Evolutionary conservation across 2,329 filamentous ascomycete genomes (phyloP).

Genomic region (Calonectria ilicicola): DNA sequence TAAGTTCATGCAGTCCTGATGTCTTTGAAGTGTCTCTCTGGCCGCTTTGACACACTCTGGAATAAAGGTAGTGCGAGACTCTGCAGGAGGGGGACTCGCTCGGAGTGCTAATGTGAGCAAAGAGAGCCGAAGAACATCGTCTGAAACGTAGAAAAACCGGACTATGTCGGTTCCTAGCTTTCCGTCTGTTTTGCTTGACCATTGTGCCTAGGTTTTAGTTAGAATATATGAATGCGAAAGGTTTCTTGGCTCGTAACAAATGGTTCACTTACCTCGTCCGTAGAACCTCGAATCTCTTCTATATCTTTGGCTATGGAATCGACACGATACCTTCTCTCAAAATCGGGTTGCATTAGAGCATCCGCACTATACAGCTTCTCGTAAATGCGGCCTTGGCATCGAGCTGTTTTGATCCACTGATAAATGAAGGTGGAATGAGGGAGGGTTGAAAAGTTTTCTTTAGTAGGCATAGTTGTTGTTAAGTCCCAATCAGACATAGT

Average conservation of each 20-base stretch:
- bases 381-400: conserved; percentile 24
- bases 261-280: background rate
- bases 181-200: background rate
- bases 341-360: conserved; percentile 5
- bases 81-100: background rate
- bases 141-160: conserved; percentile 1
- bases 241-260: too few species aligned
- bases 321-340: background rate
- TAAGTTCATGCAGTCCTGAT: conserved; percentile 1
- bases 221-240: background rate
- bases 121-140: conserved; percentile 22
- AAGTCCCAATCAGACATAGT: conserved; percentile 70
- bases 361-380: conserved; percentile 23
- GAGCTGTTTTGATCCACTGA: conserved; percentile 15
- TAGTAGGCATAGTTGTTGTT: conserved; percentile 51
- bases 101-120: conserved; percentile 24
- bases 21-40: conserved; percentile 16
- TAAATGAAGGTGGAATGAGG: conserved; percentile 50
- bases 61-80: conserved; percentile 1
- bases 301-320: background rate
- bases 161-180: background rate
- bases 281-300: background rate
- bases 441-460: conserved; percentile 40
- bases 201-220: background rate
- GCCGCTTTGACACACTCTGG: conserved; percentile 17